These are phyloP conservation scores for Geotrichum histeridarum DNA, from an alignment of 1,139 yeast genomes.

Conservation along the genomic window DNA sequence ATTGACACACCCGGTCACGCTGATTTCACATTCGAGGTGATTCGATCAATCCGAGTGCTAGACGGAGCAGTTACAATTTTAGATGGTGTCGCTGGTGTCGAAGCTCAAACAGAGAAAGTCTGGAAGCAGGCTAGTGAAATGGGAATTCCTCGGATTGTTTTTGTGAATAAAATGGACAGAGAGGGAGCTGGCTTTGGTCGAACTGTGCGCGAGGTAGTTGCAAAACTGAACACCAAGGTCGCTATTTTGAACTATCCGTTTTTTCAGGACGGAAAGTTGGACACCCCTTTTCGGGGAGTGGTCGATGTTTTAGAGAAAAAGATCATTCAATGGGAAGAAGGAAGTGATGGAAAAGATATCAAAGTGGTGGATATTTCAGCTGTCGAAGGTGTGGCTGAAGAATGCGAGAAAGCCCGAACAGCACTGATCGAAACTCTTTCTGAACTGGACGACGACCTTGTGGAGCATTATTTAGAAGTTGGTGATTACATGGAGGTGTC, in stretches of 20 bases:
- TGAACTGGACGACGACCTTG: slow-evolving; percentile 69
- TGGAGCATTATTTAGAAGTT: slow-evolving; percentile 60
- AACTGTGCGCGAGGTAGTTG: slow-evolving; percentile 79
- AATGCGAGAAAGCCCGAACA: slow-evolving; percentile 57
- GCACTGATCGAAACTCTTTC: slow-evolving; percentile 79
- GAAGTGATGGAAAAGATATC: slow-evolving; percentile 54
- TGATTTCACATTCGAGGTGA: slow-evolving; percentile 93
- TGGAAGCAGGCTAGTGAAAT: slow-evolving; percentile 81
- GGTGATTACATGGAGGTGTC: slow-evolving; percentile 60
- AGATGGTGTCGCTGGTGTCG: slow-evolving; percentile 97
- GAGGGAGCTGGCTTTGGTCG: slow-evolving; percentile 92
- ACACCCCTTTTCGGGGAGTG: slow-evolving; percentile 64
- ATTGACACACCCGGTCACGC: slow-evolving; percentile 99
- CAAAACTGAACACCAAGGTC: slow-evolving; percentile 68
- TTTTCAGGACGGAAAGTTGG: slow-evolving; percentile 44
- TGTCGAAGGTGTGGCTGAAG: slow-evolving; percentile 40
- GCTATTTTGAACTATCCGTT: slow-evolving; percentile 76
- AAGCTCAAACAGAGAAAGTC: slow-evolving; percentile 95
- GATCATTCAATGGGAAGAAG: slow-evolving; percentile 56
- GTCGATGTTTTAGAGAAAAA: slow-evolving; percentile 71
- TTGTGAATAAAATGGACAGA: slow-evolving; percentile 92
- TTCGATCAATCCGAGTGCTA: slow-evolving; percentile 76
- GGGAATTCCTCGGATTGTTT: slow-evolving; percentile 68
- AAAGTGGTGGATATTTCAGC: slow-evolving; percentile 44
- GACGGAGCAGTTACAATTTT: slow-evolving; percentile 91